Evolutionary conservation across 768 basidiomycete species (phyloP).

Genomic region (Podaxis sp.): DNA sequence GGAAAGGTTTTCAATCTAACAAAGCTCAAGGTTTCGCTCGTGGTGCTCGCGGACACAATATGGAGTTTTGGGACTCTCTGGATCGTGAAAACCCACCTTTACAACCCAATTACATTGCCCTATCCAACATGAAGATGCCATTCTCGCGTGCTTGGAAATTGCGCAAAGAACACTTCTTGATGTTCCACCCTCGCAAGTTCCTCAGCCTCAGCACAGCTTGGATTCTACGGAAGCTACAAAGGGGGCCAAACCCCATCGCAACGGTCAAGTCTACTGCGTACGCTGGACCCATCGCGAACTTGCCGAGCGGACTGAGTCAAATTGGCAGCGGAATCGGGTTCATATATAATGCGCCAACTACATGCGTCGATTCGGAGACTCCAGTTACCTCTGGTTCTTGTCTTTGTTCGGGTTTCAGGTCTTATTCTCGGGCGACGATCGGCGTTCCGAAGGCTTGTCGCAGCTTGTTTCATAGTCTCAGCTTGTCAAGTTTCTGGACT

Average conservation of each 20-base stretch:
- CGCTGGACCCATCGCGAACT: conserved; percentile 24
- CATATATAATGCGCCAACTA: conserved; percentile 31
- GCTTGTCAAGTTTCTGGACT: conserved; percentile 17
- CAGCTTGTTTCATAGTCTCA: conserved; percentile 15
- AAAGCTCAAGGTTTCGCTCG: neutral
- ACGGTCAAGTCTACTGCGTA: conserved; percentile 26
- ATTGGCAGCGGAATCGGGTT: conserved; percentile 53
- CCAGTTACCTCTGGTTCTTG: neutral
- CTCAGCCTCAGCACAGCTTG: conserved; percentile 29
- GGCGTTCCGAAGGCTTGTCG: conserved; percentile 19
- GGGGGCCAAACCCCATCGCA: conserved; percentile 20
- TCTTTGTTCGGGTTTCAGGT: conserved; percentile 2
- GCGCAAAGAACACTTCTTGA: conserved; percentile 33
- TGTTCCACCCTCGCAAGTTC: conserved; percentile 21
- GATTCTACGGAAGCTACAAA: conserved; percentile 37
- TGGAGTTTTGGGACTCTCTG: conserved; percentile 42
- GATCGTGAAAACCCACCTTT: conserved; percentile 28
- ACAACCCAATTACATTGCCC: conserved; percentile 10
- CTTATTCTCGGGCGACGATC: conserved; percentile 6
- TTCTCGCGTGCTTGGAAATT: conserved; percentile 29
- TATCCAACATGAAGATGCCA: conserved; percentile 21
- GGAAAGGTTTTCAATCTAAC: neutral
- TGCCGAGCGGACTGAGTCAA: conserved; percentile 43
- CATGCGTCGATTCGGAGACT: neutral
- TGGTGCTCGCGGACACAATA: conserved; percentile 19